These are phyloP conservation scores for Hygrophoropsis aurantiaca DNA, from an alignment of 768 basidiomycete species.

Conservation along the genomic window DNA sequence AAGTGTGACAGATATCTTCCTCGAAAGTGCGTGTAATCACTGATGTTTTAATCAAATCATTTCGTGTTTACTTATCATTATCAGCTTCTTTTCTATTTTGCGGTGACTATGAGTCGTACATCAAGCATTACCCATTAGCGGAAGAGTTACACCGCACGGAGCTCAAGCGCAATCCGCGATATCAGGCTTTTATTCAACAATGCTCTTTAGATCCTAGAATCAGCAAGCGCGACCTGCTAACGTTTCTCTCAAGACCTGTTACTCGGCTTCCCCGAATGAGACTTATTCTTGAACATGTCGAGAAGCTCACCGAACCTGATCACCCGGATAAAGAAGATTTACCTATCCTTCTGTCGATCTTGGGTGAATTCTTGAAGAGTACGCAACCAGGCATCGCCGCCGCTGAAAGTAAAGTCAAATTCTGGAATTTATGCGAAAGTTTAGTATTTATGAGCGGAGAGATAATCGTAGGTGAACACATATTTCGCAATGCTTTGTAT, in stretches of 20 bases:
- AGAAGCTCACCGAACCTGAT: conserved; percentile 66
- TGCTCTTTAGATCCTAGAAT: conserved; percentile 64
- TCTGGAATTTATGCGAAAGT: conserved; percentile 78
- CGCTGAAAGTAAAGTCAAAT: conserved; percentile 89
- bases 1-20: conserved; percentile 81
- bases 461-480: conserved; percentile 60
- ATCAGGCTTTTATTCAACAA: conserved; percentile 64
- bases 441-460: conserved; percentile 76
- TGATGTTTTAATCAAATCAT: conserved; percentile 4
- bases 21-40: conserved; percentile 54
- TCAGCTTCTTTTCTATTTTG: conserved; percentile 47
- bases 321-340: conserved; percentile 80
- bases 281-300: conserved; percentile 68
- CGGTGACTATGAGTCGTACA: conserved; percentile 73
- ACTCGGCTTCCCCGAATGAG: conserved; percentile 83
- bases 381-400: conserved; percentile 89
- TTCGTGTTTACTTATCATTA: conserved; percentile 14
- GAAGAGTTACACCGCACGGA: conserved; percentile 82
- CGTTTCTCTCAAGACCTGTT: conserved; percentile 83
- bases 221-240: conserved; percentile 74
- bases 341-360: conserved; percentile 65
- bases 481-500: not conserved
- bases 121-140: conserved; percentile 86
- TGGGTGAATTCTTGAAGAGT: conserved; percentile 75
- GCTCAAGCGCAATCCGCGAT: conserved; percentile 63